Conservation (phyloP, 169 alveolate species). For the Cryptosporidium baileyi region DNA sequence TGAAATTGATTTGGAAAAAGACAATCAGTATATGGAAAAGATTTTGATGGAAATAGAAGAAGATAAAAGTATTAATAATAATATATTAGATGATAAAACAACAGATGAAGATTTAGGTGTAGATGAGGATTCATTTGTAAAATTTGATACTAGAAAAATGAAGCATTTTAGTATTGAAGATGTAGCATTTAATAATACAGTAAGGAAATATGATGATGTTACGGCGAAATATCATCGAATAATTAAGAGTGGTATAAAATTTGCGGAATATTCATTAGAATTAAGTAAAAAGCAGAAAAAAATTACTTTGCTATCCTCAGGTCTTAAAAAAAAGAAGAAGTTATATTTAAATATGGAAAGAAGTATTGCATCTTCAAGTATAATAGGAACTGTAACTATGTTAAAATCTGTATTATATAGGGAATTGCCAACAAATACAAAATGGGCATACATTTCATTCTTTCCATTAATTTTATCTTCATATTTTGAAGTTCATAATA, state of each 20-base stretch:
- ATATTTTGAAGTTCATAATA: slow-evolving; percentile 7
- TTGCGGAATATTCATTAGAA: slow-evolving; percentile 42
- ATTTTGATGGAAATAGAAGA: not conserved
- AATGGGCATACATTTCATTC: slow-evolving; percentile 20
- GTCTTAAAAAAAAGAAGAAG: not conserved
- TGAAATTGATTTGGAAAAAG: too few species aligned
- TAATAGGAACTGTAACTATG: slow-evolving; percentile 32
- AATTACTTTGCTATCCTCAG: not conserved
- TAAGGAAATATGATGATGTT: not conserved
- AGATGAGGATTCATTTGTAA: slow-evolving; percentile 52
- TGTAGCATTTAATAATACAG: slow-evolving; percentile 3
- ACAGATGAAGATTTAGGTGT: not conserved
- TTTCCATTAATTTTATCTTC: slow-evolving; percentile 30
- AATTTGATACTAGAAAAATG: slow-evolving; percentile 49
- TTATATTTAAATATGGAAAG: slow-evolving; percentile 8
- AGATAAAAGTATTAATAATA: not conserved
- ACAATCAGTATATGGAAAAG: too few species aligned
- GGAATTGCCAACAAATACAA: slow-evolving; percentile 38
- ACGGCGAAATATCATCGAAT: slow-evolving; percentile 49
- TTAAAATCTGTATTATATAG: slow-evolving; percentile 29
- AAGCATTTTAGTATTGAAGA: slow-evolving; percentile 54
- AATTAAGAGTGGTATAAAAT: slow-evolving; percentile 60
- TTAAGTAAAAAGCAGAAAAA: slow-evolving; percentile 4
- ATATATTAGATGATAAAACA: not conserved
- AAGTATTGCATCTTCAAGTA: slow-evolving; percentile 41